Percentiles rank a stretch among this genome's conserved stretches.
Evolutionary conservation across 768 basidiomycete species (phyloP).

Genomic region (Lactarius evosmus): DNA sequence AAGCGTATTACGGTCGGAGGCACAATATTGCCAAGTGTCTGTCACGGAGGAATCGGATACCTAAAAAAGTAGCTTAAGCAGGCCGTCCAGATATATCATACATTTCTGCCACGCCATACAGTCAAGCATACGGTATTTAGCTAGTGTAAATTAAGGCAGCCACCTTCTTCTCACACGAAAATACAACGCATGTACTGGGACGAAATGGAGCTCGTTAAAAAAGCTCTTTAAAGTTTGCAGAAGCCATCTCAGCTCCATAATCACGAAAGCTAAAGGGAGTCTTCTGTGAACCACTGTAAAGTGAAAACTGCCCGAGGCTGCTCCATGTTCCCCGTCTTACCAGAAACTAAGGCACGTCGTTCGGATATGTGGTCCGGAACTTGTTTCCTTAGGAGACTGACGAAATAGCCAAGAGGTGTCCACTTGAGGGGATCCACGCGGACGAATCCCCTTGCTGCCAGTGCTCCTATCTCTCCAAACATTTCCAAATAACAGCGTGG

Average conservation of each 20-base stretch:
- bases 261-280: not conserved
- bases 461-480: slow-evolving; percentile 34
- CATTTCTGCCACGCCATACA: not conserved
- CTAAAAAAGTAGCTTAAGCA: no score
- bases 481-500: no score
- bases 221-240: not conserved
- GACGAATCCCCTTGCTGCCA: slow-evolving; percentile 38
- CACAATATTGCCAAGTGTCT: not conserved
- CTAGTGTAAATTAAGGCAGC: not conserved
- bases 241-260: not conserved
- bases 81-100: not conserved
- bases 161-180: not conserved
- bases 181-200: not conserved
- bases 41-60: not conserved
- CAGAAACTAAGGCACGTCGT: slow-evolving; percentile 18
- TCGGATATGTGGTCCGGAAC: slow-evolving; percentile 37
- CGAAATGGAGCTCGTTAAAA: not conserved
- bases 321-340: not conserved
- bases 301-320: not conserved
- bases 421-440: slow-evolving; percentile 39
- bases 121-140: not conserved
- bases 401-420: slow-evolving; percentile 37
- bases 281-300: not conserved
- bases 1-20: not conserved
- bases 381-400: slow-evolving; percentile 34